Evolutionary conservation across 1,284 basidiomycete genomes (phyloP), one percentile per base, ranked within the genome.

Genomic region (Ustilago tritici): DNA sequence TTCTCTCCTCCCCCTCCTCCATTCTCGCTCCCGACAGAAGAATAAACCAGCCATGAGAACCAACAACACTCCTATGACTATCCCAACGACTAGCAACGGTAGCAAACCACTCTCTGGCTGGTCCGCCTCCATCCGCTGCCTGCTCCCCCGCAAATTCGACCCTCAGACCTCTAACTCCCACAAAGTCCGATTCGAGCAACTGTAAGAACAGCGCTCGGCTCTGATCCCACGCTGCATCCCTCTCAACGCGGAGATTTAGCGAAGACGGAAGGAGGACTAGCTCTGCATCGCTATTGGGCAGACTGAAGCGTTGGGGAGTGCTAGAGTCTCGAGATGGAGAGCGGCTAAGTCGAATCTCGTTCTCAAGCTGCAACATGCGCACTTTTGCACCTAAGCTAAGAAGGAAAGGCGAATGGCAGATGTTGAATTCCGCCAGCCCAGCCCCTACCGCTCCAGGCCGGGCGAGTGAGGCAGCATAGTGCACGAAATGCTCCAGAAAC

Each of bases 71-170:
- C 32, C 54, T 54, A 34, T 41, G 11, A n/a, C 56, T 60, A 12
- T 15, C 6, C 65, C 63, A 82, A 28, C 34, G 41, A 52, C 28
- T 70, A 19, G 69, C 71, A 3, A 80, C 62, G 54, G 65, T 60
- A 57, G 70, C 65, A 46, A 80, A 80, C 76, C 76, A 82, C 65
- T 82, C 81, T 49, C 79, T 72, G 4, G 69, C 65, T 31, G 79
- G 70, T 17, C 81, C 81, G 6, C 81, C 81, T 9, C 76, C 79
- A 55, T 82, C 81, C 34, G 78, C 76, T 3, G 81, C 81, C 2
- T 65, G 65, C 41, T 82, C 81, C 23, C 65, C 71, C 6, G 55
- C 67, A 54, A 82, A 82, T 23, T 70, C 69, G 10, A 82, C 70
- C 4, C 73, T 59, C 49, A 82, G n/a, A 2, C 79, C 71, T 2